phyloP scores from a whole-genome alignment of 257 asterid genomes.

The Capsicum chinense region DNA sequence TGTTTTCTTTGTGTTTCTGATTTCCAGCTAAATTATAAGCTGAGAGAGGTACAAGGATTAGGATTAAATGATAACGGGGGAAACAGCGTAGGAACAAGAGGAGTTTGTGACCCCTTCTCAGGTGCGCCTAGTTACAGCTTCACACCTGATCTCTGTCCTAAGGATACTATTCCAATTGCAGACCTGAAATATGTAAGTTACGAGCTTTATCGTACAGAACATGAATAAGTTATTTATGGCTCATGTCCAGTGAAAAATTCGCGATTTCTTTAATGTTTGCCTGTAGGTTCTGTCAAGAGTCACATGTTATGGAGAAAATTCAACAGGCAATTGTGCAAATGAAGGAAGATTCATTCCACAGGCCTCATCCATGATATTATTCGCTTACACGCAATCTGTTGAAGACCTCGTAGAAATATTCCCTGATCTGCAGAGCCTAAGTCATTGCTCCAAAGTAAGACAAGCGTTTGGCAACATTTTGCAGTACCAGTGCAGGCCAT shows the following conservation, averaged over 20 bases:
- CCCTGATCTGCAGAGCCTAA: constrained; percentile 53
- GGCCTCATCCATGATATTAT: constrained; percentile 38
- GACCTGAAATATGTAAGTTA: constrained; percentile 50
- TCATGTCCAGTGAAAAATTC: background rate
- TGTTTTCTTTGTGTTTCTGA: background rate
- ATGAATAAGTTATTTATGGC: background rate
- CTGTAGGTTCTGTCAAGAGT: constrained; percentile 52
- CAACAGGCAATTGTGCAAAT: constrained; percentile 37
- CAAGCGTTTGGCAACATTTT: constrained; percentile 49
- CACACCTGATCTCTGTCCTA: constrained; percentile 44
- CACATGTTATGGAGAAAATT: constrained; percentile 44
- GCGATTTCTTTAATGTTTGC: background rate
- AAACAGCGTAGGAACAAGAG: constrained; percentile 28
- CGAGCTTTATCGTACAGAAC: background rate
- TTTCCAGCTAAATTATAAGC: constrained; percentile 50
- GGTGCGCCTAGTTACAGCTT: constrained; percentile 55
- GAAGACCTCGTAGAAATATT: constrained; percentile 47
- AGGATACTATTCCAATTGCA: constrained; percentile 47
- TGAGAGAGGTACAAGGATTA: constrained; percentile 37
- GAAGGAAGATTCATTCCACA: constrained; percentile 54
- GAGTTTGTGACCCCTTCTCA: constrained; percentile 58
- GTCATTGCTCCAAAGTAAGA: constrained; percentile 45
- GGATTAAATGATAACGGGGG: constrained; percentile 29
- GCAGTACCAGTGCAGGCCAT: constrained; percentile 52
- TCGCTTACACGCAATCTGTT: constrained; percentile 52